Percentiles rank a stretch among this genome's conserved stretches.
Evolutionary conservation across 2,329 filamentous ascomycete genomes (phyloP).

Genomic region (Alternaria sp.): DNA sequence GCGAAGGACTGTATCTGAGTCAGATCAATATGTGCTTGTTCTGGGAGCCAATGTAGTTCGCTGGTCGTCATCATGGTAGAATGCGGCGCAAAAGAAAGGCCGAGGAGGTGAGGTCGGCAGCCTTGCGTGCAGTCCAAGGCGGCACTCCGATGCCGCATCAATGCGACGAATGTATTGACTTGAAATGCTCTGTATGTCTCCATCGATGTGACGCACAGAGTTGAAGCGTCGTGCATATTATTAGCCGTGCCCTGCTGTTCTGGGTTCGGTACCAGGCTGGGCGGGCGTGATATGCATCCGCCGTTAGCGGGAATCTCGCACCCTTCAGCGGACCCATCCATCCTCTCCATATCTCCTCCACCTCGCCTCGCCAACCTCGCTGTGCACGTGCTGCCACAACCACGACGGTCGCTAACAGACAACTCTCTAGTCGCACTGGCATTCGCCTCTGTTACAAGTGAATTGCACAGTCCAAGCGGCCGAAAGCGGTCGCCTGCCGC

Average conservation of each 20-base stretch:
- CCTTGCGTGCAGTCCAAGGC: neutral
- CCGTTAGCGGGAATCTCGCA: constrained; percentile 22
- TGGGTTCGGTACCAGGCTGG: constrained; percentile 16
- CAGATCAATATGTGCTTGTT: neutral
- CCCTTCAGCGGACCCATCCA: constrained; percentile 18
- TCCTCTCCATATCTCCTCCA: constrained; percentile 24
- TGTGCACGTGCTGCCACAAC: constrained; percentile 12
- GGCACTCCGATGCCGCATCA: neutral
- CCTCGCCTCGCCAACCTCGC: constrained; percentile 9
- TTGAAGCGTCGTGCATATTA: neutral
- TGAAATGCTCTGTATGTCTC: neutral
- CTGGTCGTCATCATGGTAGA: neutral
- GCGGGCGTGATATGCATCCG: constrained; percentile 16
- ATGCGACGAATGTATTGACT: neutral
- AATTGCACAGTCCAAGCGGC: constrained; percentile 13
- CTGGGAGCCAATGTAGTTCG: neutral
- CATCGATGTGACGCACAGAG: neutral
- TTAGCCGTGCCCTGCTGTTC: neutral
- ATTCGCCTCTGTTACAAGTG: neutral
- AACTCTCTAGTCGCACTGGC: neutral
- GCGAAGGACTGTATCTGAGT: neutral
- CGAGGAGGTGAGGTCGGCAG: constrained; percentile 5
- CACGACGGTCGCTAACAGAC: neutral
- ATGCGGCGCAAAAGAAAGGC: constrained; percentile 3
- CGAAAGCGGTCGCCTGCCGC: constrained; percentile 30